Evolutionary conservation across 768 basidiomycete genomes (phyloP).

Genomic region (Tricholoma flavovirens): DNA sequence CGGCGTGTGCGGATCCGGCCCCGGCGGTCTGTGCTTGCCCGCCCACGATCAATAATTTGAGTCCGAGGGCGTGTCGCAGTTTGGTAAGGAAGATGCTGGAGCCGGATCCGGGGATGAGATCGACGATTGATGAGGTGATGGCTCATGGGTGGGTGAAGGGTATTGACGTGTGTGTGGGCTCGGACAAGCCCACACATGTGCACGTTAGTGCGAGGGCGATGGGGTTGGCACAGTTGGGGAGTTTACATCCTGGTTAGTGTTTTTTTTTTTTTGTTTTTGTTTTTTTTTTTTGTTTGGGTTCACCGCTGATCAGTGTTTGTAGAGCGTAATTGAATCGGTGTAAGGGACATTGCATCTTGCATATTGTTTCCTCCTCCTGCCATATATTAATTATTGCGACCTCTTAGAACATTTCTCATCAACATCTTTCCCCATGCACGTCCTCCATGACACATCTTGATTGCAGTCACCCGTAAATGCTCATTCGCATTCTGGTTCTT

Average conservation of each 20-base stretch:
- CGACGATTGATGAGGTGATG: slow-evolving; percentile 75
- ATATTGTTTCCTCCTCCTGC: not conserved
- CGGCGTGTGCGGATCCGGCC: slow-evolving; percentile 46
- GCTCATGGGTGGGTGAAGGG: slow-evolving; percentile 71
- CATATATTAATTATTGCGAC: not conserved
- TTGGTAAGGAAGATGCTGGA: slow-evolving; percentile 93
- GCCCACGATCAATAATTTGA: slow-evolving; percentile 82
- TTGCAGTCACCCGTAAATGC: not conserved
- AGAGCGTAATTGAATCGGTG: not conserved
- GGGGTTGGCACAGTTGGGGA: slow-evolving; percentile 40
- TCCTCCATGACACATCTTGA: not conserved
- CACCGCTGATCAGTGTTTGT: not conserved
- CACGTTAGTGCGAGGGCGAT: slow-evolving; percentile 64
- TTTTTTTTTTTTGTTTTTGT: not conserved
- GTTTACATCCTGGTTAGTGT: not conserved
- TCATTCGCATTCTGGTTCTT: not conserved
- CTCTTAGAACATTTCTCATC: not conserved
- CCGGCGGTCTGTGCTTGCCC: slow-evolving; percentile 42
- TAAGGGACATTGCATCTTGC: not conserved
- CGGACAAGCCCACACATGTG: slow-evolving; percentile 58
- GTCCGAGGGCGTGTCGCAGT: slow-evolving; percentile 76
- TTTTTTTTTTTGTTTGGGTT: not conserved
- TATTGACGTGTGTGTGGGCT: slow-evolving; percentile 79
- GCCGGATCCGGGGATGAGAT: slow-evolving; percentile 77
- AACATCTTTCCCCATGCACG: not conserved